These are phyloP conservation scores for Ophiosphaerella narmari DNA, from an alignment of 2,329 filamentous ascomycete species.

Conservation along the genomic window DNA sequence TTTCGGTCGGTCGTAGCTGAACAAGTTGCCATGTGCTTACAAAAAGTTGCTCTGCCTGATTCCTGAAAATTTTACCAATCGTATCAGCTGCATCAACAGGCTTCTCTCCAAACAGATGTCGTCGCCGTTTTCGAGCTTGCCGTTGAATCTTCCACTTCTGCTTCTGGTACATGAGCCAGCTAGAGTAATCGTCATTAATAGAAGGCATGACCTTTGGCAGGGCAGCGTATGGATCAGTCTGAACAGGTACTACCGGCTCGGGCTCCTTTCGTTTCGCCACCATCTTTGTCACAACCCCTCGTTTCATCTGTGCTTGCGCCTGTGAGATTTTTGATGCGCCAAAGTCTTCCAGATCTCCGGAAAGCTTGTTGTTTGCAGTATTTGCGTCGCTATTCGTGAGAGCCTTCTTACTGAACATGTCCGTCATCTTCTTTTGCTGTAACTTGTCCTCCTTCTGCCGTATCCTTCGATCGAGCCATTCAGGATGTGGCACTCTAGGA, in stretches of 20 bases:
- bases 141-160: constrained; percentile 99
- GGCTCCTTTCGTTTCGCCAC: constrained; percentile 56
- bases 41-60: constrained; percentile 88
- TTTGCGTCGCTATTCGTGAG: constrained; percentile 74
- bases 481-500: constrained; percentile 88
- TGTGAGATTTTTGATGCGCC: constrained; percentile 60
- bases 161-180: constrained; percentile 93
- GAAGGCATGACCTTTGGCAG: constrained; percentile 84
- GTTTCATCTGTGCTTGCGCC: constrained; percentile 46
- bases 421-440: constrained; percentile 98
- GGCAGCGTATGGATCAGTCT: constrained; percentile 76
- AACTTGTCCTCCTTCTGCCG: constrained; percentile 95
- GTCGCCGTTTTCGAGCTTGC: constrained; percentile 79
- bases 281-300: constrained; percentile 50
- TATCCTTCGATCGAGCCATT: constrained; percentile 94
- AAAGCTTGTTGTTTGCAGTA: constrained; percentile 61
- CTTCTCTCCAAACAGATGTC: constrained; percentile 91
- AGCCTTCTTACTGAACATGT: constrained; percentile 78
- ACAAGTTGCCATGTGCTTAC: constrained; percentile 94
- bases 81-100: constrained; percentile 64
- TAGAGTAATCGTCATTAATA: constrained; percentile 83
- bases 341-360: constrained; percentile 79
- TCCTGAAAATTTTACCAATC: constrained; percentile 78
- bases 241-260: constrained; percentile 57
- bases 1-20: constrained; percentile 81